Evolutionary conservation across 371 early-diverging fungal species (phyloP), one percentile per base, ranked within the genome.

Genomic region (Globomyces sp.): DNA sequence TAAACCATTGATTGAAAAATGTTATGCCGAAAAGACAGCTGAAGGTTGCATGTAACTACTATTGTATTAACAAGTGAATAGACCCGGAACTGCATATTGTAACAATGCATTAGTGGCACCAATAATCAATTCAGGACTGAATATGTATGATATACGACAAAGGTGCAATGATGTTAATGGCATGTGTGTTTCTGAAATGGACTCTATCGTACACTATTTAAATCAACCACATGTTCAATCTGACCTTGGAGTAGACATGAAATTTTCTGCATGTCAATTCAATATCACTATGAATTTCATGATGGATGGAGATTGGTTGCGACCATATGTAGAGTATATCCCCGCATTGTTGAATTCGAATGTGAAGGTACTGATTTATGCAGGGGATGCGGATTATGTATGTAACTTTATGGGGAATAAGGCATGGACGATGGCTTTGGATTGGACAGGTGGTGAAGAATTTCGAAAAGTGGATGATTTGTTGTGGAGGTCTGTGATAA

Each of bases 231-330:
- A 89, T 8, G 84, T 95, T 62, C 91, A 87, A 80, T 43, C 73
- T 11, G 89, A 82, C 63, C 83, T 94, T 2, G 94, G 94, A 36
- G 51, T 50, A 9, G 52, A 50, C 49, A n/a, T 55, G 85, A 34
- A 93, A 93, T 86, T 91, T 89, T 78, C 86, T 85, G 81, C 82
- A 87, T 68, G 86, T 94, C 66, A 91, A 93, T 80, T 79, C 85
- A 65, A 81, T 87, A 55, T 95, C 92, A 75, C 80, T 83, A 73
- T 75, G 88, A 72, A 65, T 66, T 44, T 64, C 37, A 45, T 41
- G 24, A 41, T 39, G 44, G 24, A 43, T 40, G 94, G 93, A 62
- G 94, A 94, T 81, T 90, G 90, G 91, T 92, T 93, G 94, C 85
- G 86, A 63, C 96, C 95, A 37, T 93, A 87, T 73, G 88, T 89